These are phyloP conservation scores for Raddia guianensis DNA, from an alignment of 176 grass and related monocot genomes.

Conservation along the genomic window DNA sequence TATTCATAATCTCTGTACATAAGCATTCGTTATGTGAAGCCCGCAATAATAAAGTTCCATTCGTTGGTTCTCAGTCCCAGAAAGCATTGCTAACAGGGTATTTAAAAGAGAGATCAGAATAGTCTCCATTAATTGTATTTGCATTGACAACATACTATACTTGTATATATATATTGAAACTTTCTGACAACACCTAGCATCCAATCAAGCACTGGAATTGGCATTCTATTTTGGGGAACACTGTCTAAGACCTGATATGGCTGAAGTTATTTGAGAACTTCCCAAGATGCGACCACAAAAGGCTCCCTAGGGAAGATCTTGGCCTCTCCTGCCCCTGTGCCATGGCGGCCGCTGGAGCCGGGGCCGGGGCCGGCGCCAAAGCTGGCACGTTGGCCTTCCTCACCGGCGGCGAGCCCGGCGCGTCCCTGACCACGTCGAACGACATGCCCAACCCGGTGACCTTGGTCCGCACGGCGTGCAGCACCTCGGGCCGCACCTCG, in stretches of 20 bases:
- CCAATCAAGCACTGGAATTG: constrained; percentile 1
- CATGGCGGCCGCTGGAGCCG: background rate
- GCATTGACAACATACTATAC: constrained; percentile 29
- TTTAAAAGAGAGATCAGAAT: background rate
- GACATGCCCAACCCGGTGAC: constrained; percentile 41
- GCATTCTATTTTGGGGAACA: constrained; percentile 12
- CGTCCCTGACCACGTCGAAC: constrained; percentile 39
- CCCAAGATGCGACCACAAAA: constrained; percentile 52
- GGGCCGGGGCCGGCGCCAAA: background rate
- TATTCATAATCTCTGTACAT: constrained; percentile 53
- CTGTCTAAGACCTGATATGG: constrained; percentile 36
- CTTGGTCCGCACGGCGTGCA: constrained; percentile 47
- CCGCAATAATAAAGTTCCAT: constrained; percentile 28
- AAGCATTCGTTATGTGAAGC: constrained; percentile 37
- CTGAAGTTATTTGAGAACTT: constrained; percentile 55
- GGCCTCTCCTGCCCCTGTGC: constrained; percentile 38
- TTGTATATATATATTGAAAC: constrained; percentile 43
- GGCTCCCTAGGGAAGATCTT: constrained; percentile 47
- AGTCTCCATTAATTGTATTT: constrained; percentile 22
- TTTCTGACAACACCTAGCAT: background rate
- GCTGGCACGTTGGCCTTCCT: constrained; percentile 40
- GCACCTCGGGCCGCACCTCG: constrained; percentile 46
- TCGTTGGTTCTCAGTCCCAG: constrained; percentile 34
- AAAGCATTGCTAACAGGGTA: constrained; percentile 14
- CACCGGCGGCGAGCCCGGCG: constrained; percentile 38